A percentile compares a stretch with the other conserved stretches of the same genome.
phyloP scores from a whole-genome alignment of 23 red algal species.

The Agarophyton chilense region DNA sequence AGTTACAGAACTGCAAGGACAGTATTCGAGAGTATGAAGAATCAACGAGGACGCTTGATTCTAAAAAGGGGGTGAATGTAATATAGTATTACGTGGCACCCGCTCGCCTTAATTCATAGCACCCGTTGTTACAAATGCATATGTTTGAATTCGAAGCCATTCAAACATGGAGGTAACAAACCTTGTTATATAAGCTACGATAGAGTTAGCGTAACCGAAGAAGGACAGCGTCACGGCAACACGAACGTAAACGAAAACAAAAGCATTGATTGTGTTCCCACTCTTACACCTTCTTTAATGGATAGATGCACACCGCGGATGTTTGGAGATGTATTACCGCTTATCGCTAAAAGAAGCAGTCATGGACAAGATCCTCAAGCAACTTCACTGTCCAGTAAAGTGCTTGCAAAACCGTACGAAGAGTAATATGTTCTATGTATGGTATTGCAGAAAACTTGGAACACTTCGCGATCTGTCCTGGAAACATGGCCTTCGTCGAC shows the following conservation, averaged over 20 bases:
- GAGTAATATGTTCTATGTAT: neutral
- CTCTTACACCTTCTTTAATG: too few relatives aligned
- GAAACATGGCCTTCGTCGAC: neutral
- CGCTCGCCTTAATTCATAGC: neutral
- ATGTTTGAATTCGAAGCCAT: too few relatives aligned
- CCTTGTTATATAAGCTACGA: too few relatives aligned
- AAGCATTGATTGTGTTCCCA: too few relatives aligned
- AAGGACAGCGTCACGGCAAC: too few relatives aligned
- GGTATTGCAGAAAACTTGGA: neutral
- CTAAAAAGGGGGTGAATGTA: neutral
- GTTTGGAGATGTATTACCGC: neutral
- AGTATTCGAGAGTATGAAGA: neutral
- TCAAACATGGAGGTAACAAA: too few relatives aligned
- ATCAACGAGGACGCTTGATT: conserved; percentile 6
- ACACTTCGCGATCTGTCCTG: neutral
- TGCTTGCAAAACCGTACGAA: neutral
- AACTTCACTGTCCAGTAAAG: neutral
- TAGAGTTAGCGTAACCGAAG: too few relatives aligned
- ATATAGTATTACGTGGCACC: neutral
- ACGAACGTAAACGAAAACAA: too few relatives aligned
- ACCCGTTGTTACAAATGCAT: too few relatives aligned
- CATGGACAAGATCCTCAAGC: neutral
- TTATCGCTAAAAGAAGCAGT: neutral
- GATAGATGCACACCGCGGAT: neutral
- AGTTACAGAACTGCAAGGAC: conserved; percentile 8